A percentile compares a stretch with the other conserved stretches of the same genome.
Conservation (phyloP, 768 basidiomycete genomes). For the Tylopilus rubrobrunneus region DNA sequence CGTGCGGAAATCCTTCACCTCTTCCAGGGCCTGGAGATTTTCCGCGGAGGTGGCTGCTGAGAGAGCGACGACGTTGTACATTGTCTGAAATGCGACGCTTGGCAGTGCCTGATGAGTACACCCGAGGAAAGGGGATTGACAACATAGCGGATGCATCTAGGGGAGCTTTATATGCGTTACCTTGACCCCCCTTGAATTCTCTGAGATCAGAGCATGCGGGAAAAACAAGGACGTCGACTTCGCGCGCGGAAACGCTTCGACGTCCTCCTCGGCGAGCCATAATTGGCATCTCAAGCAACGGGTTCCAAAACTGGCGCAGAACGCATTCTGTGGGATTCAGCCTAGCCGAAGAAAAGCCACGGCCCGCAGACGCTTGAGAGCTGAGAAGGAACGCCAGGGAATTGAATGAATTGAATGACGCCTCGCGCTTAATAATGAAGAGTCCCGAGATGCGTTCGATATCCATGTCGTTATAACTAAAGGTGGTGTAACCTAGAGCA, state of each 20-base stretch:
- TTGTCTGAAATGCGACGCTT: slow-evolving; percentile 13
- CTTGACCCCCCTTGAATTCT: slow-evolving; percentile 2
- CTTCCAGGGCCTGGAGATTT: slow-evolving; percentile 46
- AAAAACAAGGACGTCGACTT: slow-evolving; percentile 8
- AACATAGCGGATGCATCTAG: slow-evolving; percentile 9
- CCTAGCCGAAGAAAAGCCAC: slow-evolving; percentile 22
- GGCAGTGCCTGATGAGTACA: background rate
- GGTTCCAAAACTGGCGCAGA: slow-evolving; percentile 17
- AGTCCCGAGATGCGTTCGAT: slow-evolving; percentile 3
- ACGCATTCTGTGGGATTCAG: slow-evolving; percentile 19
- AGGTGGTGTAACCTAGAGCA: slow-evolving; percentile 1
- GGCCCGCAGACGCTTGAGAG: slow-evolving; percentile 19
- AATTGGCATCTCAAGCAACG: slow-evolving; percentile 19
- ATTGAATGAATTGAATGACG: slow-evolving; percentile 14
- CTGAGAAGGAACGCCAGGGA: slow-evolving; percentile 11
- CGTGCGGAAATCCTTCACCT: slow-evolving; percentile 48
- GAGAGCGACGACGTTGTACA: slow-evolving; percentile 39
- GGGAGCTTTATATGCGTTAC: slow-evolving; percentile 21
- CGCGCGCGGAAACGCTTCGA: slow-evolving; percentile 14
- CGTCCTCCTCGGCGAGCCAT: slow-evolving; percentile 18
- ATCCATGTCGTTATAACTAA: slow-evolving; percentile 13
- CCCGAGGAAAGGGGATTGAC: slow-evolving; percentile 13
- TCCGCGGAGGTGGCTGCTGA: slow-evolving; percentile 44
- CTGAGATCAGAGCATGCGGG: slow-evolving; percentile 17
- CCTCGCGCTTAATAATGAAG: slow-evolving; percentile 10